Evolutionary conservation across 768 basidiomycete genomes (phyloP).

Genomic region (Collybiopsis luxurians): DNA sequence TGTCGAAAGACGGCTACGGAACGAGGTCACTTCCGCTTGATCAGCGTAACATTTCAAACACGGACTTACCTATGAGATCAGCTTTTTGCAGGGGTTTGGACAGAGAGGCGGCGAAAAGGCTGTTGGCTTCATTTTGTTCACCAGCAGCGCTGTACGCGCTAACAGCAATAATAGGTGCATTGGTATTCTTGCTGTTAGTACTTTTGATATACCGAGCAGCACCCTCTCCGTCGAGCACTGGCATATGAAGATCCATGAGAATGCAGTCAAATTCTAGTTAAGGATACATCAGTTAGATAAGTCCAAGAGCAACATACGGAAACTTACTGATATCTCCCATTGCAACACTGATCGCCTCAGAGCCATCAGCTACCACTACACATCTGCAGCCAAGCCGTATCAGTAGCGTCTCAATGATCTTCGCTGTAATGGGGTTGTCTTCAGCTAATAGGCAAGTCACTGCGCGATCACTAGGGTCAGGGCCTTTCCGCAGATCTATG

Average conservation of each 20-base stretch:
- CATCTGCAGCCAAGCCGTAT: conserved; percentile 94
- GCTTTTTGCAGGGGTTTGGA: conserved; percentile 89
- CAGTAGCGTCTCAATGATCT: conserved; percentile 94
- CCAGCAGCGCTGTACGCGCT: conserved; percentile 76
- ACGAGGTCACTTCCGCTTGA: not conserved
- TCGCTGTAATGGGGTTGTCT: conserved; percentile 97
- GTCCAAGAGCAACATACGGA: conserved; percentile 4
- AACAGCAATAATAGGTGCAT: conserved; percentile 89
- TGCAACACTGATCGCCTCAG: conserved; percentile 94
- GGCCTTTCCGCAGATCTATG: conserved; percentile 72
- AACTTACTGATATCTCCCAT: conserved; percentile 95
- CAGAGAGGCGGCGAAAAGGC: conserved; percentile 77
- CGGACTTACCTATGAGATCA: conserved; percentile 61
- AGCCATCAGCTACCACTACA: conserved; percentile 93
- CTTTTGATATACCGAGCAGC: conserved; percentile 97
- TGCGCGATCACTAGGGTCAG: conserved; percentile 81
- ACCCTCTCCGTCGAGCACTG: conserved; percentile 94
- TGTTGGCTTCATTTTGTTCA: conserved; percentile 61
- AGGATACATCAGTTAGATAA: conserved; percentile 17
- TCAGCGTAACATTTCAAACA: not conserved
- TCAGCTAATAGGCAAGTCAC: conserved; percentile 94
- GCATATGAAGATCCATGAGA: conserved; percentile 95
- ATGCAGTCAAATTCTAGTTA: conserved; percentile 91
- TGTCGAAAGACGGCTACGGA: conserved; percentile 64
- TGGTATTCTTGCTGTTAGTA: conserved; percentile 92